Evolutionary conservation across 768 basidiomycete species (phyloP).

Genomic region (Tylopilus felleus): DNA sequence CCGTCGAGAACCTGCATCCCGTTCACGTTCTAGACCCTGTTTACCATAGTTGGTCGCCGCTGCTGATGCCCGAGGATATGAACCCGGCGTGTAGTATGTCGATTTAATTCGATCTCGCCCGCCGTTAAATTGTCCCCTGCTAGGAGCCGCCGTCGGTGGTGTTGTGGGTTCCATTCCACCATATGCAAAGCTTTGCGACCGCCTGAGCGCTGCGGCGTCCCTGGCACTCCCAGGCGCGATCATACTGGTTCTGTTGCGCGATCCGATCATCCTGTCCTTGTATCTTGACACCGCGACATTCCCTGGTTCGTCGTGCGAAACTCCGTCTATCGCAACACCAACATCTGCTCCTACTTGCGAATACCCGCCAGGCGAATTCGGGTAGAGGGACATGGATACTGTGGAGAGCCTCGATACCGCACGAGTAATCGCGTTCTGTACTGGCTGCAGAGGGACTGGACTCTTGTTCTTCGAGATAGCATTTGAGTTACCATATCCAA

Average conservation of each 20-base stretch:
- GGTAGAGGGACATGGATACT: constrained; percentile 48
- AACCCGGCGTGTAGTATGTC: constrained; percentile 56
- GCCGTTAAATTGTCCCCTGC: constrained; percentile 32
- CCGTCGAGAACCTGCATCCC: constrained; percentile 40
- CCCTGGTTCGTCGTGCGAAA: constrained; percentile 42
- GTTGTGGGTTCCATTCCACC: constrained; percentile 51
- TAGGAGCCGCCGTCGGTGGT: constrained; percentile 31
- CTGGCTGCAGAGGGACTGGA: constrained; percentile 37
- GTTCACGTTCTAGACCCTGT: constrained; percentile 34
- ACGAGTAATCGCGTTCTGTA: constrained; percentile 39
- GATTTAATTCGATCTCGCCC: constrained; percentile 69
- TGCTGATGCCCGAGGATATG: constrained; percentile 53
- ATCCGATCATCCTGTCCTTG: constrained; percentile 30
- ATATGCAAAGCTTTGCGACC: constrained; percentile 45
- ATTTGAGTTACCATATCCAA: constrained; percentile 24
- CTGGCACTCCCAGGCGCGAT: constrained; percentile 16
- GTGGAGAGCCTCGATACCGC: constrained; percentile 40
- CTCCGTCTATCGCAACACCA: constrained; percentile 36
- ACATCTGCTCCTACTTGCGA: constrained; percentile 24
- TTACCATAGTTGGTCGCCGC: constrained; percentile 36
- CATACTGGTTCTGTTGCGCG: constrained; percentile 24
- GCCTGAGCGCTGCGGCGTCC: constrained; percentile 23
- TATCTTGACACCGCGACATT: constrained; percentile 32
- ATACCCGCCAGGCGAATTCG: constrained; percentile 37
- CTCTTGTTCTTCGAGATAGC: constrained; percentile 23